Base-by-base conservation (phyloP, 495 filamentous ascomycete genomes). In the Chaetomidium leptoderma region DNA sequence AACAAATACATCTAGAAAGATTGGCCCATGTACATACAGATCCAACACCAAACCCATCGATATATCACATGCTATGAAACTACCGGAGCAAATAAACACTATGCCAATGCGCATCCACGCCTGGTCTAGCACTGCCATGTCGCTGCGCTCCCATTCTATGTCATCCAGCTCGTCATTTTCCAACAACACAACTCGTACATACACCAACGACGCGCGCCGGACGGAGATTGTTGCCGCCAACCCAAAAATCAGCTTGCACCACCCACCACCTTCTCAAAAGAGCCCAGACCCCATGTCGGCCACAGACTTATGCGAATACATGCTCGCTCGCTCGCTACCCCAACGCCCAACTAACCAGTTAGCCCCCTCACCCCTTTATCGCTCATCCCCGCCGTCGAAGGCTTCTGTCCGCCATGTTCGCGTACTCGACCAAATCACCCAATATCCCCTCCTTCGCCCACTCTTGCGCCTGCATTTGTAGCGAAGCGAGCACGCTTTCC, bases 381-480 rank as follows among this genome's bases (percentile, higher is more conserved):
- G 0, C 49, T 45, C 29, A 40, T 16, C 37, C 9, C 21, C 36
- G 30, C 8, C 10, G 47, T 10, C 47, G 30, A 35, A 30, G 27
- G 14, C 23, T 42, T 69, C 60, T 77, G 45, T 70, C 77, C 55
- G 82, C 85, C 58, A 90, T 74, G 48, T 77, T 80, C 27, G 86
- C 84, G 71, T 89, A 91, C 42, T 81, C 79, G 66, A 88, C 83
- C 59, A 93, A 72, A 61, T 92, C 84, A 55, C 85, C 84, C 62
- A 92, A 74, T 63, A 92, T 80, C 27, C 78, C 54, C 69, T 75
- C 67, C 80, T 79, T 70, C 77, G 78, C 59, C 76, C 78, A 78
- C 62, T 78, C 75, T 27, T 66, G 64, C 43, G 74, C 71, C 59
- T 77, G 74, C 66, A 86, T 85, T 62, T 84, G 74, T 47, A 92